Evolutionary conservation across 768 basidiomycete species (phyloP), one percentile per base, ranked within the genome.

Genomic region (Kwoniella botswanensis): DNA sequence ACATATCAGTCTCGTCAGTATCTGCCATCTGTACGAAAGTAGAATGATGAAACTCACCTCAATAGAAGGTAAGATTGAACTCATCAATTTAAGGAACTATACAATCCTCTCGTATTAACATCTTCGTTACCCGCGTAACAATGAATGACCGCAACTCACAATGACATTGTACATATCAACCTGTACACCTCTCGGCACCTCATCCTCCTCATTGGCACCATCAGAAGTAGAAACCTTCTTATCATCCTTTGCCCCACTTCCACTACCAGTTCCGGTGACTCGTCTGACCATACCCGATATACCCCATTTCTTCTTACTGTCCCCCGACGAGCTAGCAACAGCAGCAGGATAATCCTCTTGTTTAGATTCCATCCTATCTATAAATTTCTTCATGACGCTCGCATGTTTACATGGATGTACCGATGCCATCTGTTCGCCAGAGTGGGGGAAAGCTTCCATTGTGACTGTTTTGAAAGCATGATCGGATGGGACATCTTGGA

Each of bases 351-450:
- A 21, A 18, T 18, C 58, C 82, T 94, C 92, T 81, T 41, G 42
- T 46, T 56, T 90, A 74, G 74, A 67, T 84, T 98, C 97, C 94
- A 98, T 98, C 68, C 96, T 89, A 84, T 98, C 96, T 81, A 98
- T 98, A 71, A 98, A 93, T 83, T 98, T 98, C 88, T 97, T 98
- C 97, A 99, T 99, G 68, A 99, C 97, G 83, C 91, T 93, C 1
- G 94, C 92, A 83, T 99, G 96, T 82, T 97, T 98, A 88, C 96
- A 99, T 2, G 96, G 96, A 83, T 99, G 96, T 12, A 99, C 96
- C 0, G 92, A 94, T 0, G 95, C 97, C 71, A 85, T 83, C 57
- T 95, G 87, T 12, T 90, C 89, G 1, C 88, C 85, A 0, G 92
- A 92, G 84, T 98, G 94, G n/a, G 95, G 94, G 88, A 99, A 99